Evolutionary conservation across 2,329 filamentous ascomycete species (phyloP).

Genomic region (Colletotrichum lupini): DNA sequence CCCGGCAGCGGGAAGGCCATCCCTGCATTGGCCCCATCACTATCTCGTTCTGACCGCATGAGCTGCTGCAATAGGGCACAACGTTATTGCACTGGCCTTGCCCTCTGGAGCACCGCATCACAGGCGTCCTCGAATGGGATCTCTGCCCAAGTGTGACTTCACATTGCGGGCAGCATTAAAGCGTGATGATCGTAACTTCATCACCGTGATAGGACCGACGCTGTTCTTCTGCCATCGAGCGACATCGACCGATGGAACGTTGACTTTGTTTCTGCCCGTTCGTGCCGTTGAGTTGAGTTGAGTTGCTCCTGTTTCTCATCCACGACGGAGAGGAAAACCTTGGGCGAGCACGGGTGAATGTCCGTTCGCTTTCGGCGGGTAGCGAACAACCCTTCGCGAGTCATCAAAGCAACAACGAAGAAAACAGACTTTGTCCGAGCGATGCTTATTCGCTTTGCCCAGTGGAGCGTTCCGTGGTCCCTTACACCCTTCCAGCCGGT

Average conservation of each 20-base stretch:
- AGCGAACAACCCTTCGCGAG: background rate
- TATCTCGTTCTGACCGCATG: conserved; percentile 23
- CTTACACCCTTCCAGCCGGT: background rate
- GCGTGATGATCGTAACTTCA: conserved; percentile 25
- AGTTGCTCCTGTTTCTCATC: conserved; percentile 2
- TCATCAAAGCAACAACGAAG: conserved; percentile 19
- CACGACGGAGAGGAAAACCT: conserved; percentile 5
- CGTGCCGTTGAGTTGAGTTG: background rate
- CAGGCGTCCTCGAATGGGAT: conserved; percentile 30
- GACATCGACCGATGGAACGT: conserved; percentile 15
- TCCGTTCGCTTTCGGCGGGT: conserved; percentile 18
- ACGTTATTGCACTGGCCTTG: conserved; percentile 15
- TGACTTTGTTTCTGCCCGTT: conserved; percentile 10
- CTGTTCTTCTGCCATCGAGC: background rate
- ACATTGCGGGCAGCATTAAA: conserved; percentile 28
- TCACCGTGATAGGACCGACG: conserved; percentile 22
- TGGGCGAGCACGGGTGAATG: background rate
- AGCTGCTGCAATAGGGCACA: conserved; percentile 30
- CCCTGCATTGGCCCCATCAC: conserved; percentile 25
- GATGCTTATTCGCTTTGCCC: conserved; percentile 2
- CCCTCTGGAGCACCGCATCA: conserved; percentile 9
- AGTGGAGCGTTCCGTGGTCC: conserved; percentile 4
- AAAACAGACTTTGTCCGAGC: conserved; percentile 25
- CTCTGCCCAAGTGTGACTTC: conserved; percentile 30
- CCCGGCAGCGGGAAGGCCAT: background rate